These are phyloP conservation scores for Trichosporon sp. DNA, from an alignment of 1,284 basidiomycete genomes.

Conservation along the genomic window DNA sequence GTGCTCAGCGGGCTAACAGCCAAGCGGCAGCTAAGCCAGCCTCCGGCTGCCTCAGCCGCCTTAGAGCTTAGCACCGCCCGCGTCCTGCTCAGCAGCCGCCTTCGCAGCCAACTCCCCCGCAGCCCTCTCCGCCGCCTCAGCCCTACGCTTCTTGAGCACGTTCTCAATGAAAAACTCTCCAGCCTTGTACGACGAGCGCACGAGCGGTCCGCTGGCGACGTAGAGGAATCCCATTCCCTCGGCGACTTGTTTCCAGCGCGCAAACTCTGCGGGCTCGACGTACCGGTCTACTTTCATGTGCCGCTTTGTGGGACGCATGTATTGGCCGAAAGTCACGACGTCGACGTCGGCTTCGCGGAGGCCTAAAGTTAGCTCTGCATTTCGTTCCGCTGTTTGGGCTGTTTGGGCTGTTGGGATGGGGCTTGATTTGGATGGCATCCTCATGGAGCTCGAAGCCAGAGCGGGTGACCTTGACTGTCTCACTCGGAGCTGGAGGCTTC, in stretches of 20 bases:
- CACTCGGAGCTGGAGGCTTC: too few species aligned
- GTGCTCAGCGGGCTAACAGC: background rate
- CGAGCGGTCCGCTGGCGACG: constrained; percentile 92
- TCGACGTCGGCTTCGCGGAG: constrained; percentile 83
- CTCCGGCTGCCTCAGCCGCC: too few species aligned
- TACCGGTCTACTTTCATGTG: constrained; percentile 99
- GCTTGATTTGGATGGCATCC: too few species aligned
- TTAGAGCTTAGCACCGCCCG: background rate
- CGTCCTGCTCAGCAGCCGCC: constrained; percentile 3
- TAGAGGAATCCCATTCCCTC: constrained; percentile 95
- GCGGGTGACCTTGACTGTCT: too few species aligned
- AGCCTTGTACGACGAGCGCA: constrained; percentile 95
- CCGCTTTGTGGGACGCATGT: constrained; percentile 97
- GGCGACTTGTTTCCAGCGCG: constrained; percentile 81
- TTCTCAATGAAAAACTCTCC: constrained; percentile 91
- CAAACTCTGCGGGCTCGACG: constrained; percentile 88
- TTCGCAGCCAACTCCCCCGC: constrained; percentile 27
- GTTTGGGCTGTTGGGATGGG: too few species aligned
- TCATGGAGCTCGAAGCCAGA: too few species aligned
- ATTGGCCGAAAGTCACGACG: constrained; percentile 98
- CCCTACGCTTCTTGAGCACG: constrained; percentile 55
- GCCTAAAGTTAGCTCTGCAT: constrained; percentile 54
- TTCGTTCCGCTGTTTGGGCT: too few species aligned
- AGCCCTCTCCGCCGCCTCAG: constrained; percentile 35
- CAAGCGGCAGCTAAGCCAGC: background rate